Conservation (phyloP, 2,329 filamentous ascomycete genomes). For the Coleophoma crateriformis region DNA sequence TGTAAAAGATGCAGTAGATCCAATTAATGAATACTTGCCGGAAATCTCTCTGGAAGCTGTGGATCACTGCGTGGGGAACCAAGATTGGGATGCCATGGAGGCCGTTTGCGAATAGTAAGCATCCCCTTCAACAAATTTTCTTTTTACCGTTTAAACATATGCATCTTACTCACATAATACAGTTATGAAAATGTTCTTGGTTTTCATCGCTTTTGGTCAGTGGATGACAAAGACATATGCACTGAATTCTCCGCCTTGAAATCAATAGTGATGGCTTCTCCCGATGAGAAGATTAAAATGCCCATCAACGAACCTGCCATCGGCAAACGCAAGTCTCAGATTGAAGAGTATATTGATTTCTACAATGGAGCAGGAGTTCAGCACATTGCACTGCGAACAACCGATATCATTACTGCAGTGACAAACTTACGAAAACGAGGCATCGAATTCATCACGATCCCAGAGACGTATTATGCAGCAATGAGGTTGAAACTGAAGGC, state of each 20-base stretch:
- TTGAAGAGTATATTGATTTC: slow-evolving; percentile 85
- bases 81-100: slow-evolving; percentile 83
- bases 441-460: slow-evolving; percentile 85
- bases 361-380: slow-evolving; percentile 84
- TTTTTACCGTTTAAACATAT: too few relatives aligned
- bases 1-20: slow-evolving; percentile 28
- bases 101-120: slow-evolving; percentile 44
- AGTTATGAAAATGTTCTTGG: slow-evolving; percentile 75
- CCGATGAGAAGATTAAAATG: slow-evolving; percentile 85
- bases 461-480: slow-evolving; percentile 71
- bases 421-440: slow-evolving; percentile 71
- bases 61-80: slow-evolving; percentile 93
- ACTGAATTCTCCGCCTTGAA: slow-evolving; percentile 84
- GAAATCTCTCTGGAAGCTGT: slow-evolving; percentile 63
- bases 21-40: slow-evolving; percentile 40
- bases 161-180: neutral
- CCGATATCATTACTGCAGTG: slow-evolving; percentile 71
- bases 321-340: slow-evolving; percentile 84
- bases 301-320: slow-evolving; percentile 90
- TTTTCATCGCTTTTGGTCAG: slow-evolving; percentile 94
- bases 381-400: slow-evolving; percentile 80
- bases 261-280: slow-evolving; percentile 80
- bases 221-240: slow-evolving; percentile 86
- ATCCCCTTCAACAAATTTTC: neutral
- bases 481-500: slow-evolving; percentile 68